phyloP scores from a whole-genome alignment of 192 early-diverging fungal species.

The Chytriomyces hyalinus region DNA sequence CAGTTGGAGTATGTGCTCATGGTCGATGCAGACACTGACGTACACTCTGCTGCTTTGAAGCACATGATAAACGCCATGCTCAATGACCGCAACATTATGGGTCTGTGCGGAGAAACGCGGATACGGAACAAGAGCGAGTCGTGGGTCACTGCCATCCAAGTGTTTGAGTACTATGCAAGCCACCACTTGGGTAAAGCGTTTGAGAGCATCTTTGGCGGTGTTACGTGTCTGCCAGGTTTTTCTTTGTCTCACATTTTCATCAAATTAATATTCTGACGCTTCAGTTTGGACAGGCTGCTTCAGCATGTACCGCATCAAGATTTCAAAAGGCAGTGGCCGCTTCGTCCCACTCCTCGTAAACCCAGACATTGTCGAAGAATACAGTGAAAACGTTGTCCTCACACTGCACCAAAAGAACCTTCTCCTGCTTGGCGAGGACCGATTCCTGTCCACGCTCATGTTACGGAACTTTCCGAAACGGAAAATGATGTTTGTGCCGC shows the following conservation, averaged over 20 bases:
- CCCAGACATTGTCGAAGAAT: constrained; percentile 77
- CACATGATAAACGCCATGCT: constrained; percentile 68
- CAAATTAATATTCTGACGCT: not conserved
- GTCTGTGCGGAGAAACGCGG: constrained; percentile 93
- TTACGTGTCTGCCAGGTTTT: constrained; percentile 93
- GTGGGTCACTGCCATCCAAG: constrained; percentile 93
- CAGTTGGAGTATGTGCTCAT: constrained; percentile 62
- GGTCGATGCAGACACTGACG: constrained; percentile 90
- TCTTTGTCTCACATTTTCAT: constrained; percentile 59
- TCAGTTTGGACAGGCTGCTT: constrained; percentile 71
- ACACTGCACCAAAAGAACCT: constrained; percentile 93
- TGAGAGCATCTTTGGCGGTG: constrained; percentile 96
- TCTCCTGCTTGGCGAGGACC: constrained; percentile 91
- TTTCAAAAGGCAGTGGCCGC: constrained; percentile 38
- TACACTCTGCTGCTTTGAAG: constrained; percentile 43
- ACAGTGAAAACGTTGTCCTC: constrained; percentile 57
- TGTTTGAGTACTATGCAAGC: constrained; percentile 97
- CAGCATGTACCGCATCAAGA: constrained; percentile 97
- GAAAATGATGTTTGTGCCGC: constrained; percentile 96
- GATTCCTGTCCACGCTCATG: constrained; percentile 95
- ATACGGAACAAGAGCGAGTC: constrained; percentile 88
- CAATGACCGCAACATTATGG: constrained; percentile 84
- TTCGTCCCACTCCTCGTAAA: constrained; percentile 80
- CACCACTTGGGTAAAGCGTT: constrained; percentile 96
- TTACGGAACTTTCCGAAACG: constrained; percentile 90